phyloP scores from a whole-genome alignment of 805 yeast genomes.

The Candida andamanensis region DNA sequence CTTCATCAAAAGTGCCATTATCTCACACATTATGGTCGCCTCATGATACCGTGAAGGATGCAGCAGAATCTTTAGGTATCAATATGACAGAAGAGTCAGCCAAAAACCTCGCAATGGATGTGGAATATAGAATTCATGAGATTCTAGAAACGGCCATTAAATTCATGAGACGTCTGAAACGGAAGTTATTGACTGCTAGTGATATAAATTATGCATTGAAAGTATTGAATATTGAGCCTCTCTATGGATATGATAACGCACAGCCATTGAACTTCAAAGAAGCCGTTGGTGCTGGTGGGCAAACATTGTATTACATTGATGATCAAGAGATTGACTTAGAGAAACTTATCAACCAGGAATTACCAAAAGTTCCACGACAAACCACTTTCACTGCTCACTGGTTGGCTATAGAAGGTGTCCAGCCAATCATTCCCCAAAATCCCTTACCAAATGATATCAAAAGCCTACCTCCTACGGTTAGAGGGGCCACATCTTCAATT shows the following conservation, averaged over 20 bases:
- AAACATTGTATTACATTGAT: constrained; percentile 85
- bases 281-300: constrained; percentile 82
- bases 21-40: constrained; percentile 98
- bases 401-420: constrained; percentile 98
- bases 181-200: constrained; percentile 71
- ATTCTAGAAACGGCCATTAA: constrained; percentile 92
- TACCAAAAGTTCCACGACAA: constrained; percentile 91
- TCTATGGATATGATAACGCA: constrained; percentile 77
- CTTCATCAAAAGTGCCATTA: constrained; percentile 45
- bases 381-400: constrained; percentile 94
- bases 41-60: constrained; percentile 92
- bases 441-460: constrained; percentile 80
- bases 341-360: constrained; percentile 83
- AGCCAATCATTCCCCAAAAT: constrained; percentile 95
- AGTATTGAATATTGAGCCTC: constrained; percentile 87
- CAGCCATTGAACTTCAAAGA: constrained; percentile 76
- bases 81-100: constrained; percentile 87
- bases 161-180: constrained; percentile 90
- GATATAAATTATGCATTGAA: constrained; percentile 80
- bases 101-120: constrained; percentile 95
- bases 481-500: constrained; percentile 70
- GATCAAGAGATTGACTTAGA: constrained; percentile 94
- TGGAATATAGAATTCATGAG: constrained; percentile 95
- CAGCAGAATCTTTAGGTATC: constrained; percentile 87
- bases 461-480: constrained; percentile 65